phyloP scores from a whole-genome alignment of 208 protist genomes.

The Leishmania major region DNA sequence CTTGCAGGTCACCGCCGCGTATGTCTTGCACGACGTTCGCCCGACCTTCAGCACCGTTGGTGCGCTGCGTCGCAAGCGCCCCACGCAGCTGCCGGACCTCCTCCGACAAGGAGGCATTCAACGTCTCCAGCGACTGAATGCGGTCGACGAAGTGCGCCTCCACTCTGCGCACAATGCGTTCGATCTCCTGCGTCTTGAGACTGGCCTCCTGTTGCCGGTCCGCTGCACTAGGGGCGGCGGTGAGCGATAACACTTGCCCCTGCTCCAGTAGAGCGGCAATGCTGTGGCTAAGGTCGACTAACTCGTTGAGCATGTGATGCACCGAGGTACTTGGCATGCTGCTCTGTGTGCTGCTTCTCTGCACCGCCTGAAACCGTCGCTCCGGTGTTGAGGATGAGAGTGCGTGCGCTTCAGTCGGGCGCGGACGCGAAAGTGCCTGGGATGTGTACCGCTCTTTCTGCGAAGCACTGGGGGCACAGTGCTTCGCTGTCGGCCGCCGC shows the following conservation, averaged over 20 bases:
- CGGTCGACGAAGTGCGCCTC: slow-evolving; percentile 70
- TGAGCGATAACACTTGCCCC: slow-evolving; percentile 4
- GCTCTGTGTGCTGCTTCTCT: slow-evolving; percentile 5
- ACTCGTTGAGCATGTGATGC: slow-evolving; percentile 59
- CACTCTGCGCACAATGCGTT: slow-evolving; percentile 83
- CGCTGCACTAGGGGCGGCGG: slow-evolving; percentile 7
- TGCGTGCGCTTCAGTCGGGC: neutral
- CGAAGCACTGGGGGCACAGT: neutral
- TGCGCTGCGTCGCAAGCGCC: slow-evolving; percentile 68
- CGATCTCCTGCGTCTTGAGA: slow-evolving; percentile 80
- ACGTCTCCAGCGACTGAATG: slow-evolving; percentile 40
- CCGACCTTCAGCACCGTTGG: slow-evolving; percentile 19
- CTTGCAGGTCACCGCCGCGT: slow-evolving; percentile 13
- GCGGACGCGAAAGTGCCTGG: slow-evolving; percentile 9
- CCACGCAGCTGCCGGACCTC: slow-evolving; percentile 60
- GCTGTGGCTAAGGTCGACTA: slow-evolving; percentile 71
- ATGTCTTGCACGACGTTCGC: slow-evolving; percentile 8
- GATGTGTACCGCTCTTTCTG: neutral
- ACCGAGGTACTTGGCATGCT: slow-evolving; percentile 28
- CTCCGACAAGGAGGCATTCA: slow-evolving; percentile 39
- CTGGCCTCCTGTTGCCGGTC: slow-evolving; percentile 41
- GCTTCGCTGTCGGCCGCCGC: slow-evolving; percentile 5
- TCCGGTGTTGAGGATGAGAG: slow-evolving; percentile 1
- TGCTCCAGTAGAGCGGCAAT: slow-evolving; percentile 62
- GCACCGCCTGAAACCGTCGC: slow-evolving; percentile 7